Evolutionary conservation across 768 basidiomycete genomes (phyloP), one percentile per base, ranked within the genome.

Genomic region (Rubroboletus satanas): DNA sequence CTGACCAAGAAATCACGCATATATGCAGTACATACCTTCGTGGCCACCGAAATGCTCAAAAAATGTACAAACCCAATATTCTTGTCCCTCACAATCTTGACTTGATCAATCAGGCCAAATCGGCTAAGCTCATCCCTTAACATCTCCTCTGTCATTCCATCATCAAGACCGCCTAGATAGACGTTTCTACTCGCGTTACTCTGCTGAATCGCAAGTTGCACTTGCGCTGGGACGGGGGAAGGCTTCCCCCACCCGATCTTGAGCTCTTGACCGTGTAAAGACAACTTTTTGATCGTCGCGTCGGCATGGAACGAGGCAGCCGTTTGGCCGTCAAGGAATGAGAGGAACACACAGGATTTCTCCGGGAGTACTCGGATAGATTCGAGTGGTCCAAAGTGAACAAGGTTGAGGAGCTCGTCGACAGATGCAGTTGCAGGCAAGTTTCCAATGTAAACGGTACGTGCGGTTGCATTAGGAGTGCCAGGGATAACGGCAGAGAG

Each of bases 211-310:
- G 95, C 93, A 26, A 90, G 80, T 3, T 85, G 83, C 12, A 98
- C 92, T 66, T 88, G 85, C 26, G 85, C 82, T 1, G 93, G 91
- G 3, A 98, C 93, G 15, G 88, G 84, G 2, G 85, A 87, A 1
- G 95, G 89, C 70, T 98, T 97, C 28, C 96, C 97, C 96, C 96
- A 99, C 21, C 97, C 97, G 60, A 99, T 95, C 76, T 95, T 95
- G 65, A 99, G 85, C 71, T 98, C 97, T 70, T 97, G 93, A 3
- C 89, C 91, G 68, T 98, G 96, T 14, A 99, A 78, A 18, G 89
- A 74, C 57, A 98, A 75, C 71, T 97, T 98, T 77, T 97, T 94
- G 70, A 98, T 87, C 32, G 88, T 86, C 1, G 96, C 96, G 66
- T 98, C 97, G 37, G 96, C 95, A 65, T 96, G 92, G 82, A 99